A percentile compares a stretch with the other conserved stretches of the same genome.
These are phyloP conservation scores for Saturnispora silvae DNA, from an alignment of 805 yeast species.

Conservation along the genomic window DNA sequence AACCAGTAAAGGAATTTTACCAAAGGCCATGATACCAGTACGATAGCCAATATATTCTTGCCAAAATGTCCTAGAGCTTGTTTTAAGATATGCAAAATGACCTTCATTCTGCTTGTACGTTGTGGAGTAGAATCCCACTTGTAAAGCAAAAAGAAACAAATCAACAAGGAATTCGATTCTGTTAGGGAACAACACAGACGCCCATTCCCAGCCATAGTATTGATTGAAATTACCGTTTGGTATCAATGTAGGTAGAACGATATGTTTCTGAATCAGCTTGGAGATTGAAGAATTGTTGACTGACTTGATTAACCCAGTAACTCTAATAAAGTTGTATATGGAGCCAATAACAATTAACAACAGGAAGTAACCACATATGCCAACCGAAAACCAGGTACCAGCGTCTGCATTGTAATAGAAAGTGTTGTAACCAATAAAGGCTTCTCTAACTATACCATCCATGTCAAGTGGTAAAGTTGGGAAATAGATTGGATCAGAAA, in stretches of 20 bases:
- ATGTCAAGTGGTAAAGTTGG: constrained; percentile 11
- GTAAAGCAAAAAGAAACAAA: constrained; percentile 6
- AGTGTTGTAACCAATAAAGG: constrained; percentile 9
- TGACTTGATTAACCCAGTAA: constrained; percentile 22
- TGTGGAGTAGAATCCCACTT: constrained; percentile 9
- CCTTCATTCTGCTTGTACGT: constrained; percentile 8
- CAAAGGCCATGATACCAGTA: constrained; percentile 30
- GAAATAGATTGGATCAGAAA: constrained; percentile 8
- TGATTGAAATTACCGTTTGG: constrained; percentile 15
- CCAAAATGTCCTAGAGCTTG: constrained; percentile 23
- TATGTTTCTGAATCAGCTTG: constrained; percentile 20
- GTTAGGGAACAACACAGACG: constrained; percentile 9
- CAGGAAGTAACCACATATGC: constrained; percentile 30
- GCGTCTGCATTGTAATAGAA: constrained; percentile 19
- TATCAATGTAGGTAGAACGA: constrained; percentile 30
- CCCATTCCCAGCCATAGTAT: constrained; percentile 12
- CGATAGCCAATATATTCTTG: constrained; percentile 22
- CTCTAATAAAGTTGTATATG: constrained; percentile 24
- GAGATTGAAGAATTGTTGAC: neutral
- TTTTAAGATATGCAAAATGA: constrained; percentile 19
- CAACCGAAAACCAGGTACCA: constrained; percentile 25
- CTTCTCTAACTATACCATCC: constrained; percentile 7
- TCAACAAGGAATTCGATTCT: constrained; percentile 8
- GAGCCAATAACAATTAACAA: constrained; percentile 28
- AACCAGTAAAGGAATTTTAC: constrained; percentile 30